Evolutionary conservation across 805 yeast species (phyloP), one percentile per base, ranked within the genome.

Genomic region (Lachancea dasiensis): DNA sequence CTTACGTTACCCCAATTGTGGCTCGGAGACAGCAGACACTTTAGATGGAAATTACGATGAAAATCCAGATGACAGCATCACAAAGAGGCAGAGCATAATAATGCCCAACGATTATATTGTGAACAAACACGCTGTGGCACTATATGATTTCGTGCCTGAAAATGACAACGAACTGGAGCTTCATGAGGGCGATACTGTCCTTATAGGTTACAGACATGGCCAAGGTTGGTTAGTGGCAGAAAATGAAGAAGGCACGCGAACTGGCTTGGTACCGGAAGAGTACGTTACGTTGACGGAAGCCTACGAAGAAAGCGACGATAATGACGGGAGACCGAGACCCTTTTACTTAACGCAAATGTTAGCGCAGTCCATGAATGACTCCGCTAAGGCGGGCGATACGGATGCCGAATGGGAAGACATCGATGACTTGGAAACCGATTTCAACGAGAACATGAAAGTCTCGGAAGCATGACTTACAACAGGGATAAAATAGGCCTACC

Each of bases 151-250:
- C 55, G 72, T 65, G 29, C 95, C 97, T 0, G 97, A 92, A 57
- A 92, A 92, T 59, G 95, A 86, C 50, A 92, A 92, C 60, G 99
- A 92, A 54, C 75, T 89, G 31, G 75, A 72, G 8, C 64, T 92
- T 22, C 62, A 54, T 10, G 94, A 82, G 50, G 95, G 95, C 24
- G 97, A 92, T 61, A 60, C 76, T 10, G 76, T 92, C 2, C 81
- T 87, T 75, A 82, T 92, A 21, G 77, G 81, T 42, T 90, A 89
- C 59, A 76, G 94, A 40, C 95, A 90, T 58, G 97, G 97, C 18
- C 97, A 90, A 58, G 99, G 99, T 6, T 92, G 98, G 99, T 71
- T 92, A 3, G 97, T 92, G 36, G 97, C 97, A 0, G 79, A 76
- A 49, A 54, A 54, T 44, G 89, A 49, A 16, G 48, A 44, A 15